phyloP scores from a whole-genome alignment of 2,329 filamentous ascomycete genomes.

The Sclerotinia glacialis region DNA sequence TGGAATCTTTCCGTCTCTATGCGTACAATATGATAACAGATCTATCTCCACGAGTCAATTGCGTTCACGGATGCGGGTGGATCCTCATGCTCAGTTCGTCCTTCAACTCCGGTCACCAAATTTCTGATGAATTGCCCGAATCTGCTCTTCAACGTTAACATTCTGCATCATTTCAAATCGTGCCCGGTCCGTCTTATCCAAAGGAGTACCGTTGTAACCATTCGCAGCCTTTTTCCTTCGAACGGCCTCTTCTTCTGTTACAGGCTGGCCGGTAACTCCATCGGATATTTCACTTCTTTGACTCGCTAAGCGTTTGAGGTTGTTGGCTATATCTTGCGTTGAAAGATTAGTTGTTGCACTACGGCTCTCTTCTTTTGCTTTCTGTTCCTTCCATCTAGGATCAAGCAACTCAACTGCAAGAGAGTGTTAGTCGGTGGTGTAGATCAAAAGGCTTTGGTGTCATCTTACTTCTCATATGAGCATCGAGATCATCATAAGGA shows the following conservation, averaged over 20 bases:
- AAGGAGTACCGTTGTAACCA: constrained; percentile 62
- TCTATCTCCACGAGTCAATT: not conserved
- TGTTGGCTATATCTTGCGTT: constrained; percentile 84
- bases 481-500: constrained; percentile 79
- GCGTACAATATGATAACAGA: not conserved
- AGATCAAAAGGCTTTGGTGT: not conserved
- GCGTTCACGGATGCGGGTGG: not conserved
- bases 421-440: constrained; percentile 25
- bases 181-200: constrained; percentile 55
- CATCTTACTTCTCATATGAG: constrained; percentile 79
- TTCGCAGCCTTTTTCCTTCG: constrained; percentile 71
- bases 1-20: not conserved
- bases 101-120: constrained; percentile 40
- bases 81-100: not conserved
- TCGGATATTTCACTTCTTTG: constrained; percentile 89
- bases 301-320: constrained; percentile 90
- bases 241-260: constrained; percentile 70
- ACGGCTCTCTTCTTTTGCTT: constrained; percentile 80
- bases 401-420: constrained; percentile 76
- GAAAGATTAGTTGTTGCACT: constrained; percentile 83
- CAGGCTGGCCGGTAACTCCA: constrained; percentile 61
- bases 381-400: constrained; percentile 93
- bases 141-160: constrained; percentile 83
- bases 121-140: constrained; percentile 64
- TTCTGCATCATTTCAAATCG: constrained; percentile 57